Evolutionary conservation across 2,329 filamentous ascomycete genomes (phyloP).

Genomic region (Trichoderma semiorbis): DNA sequence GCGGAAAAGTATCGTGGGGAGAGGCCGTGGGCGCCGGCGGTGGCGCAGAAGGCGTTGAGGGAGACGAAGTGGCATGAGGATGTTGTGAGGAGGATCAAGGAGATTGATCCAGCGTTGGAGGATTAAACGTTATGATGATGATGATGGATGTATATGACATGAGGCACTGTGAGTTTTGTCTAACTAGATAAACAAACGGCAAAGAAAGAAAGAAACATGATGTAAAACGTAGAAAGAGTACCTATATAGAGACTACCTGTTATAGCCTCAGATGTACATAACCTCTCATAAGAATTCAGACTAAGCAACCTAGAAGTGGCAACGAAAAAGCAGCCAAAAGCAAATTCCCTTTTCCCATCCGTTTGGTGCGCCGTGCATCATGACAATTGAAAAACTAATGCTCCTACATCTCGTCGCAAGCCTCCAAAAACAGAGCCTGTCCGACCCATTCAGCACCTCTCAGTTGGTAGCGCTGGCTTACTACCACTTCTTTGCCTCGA

Average conservation of each 20-base stretch:
- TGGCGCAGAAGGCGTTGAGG: constrained; percentile 27
- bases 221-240: background rate
- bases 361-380: background rate
- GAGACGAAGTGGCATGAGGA: constrained; percentile 29
- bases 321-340: background rate
- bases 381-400: background rate
- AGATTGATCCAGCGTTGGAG: constrained; percentile 16
- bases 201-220: background rate
- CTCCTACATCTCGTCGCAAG: background rate
- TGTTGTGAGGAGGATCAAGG: constrained; percentile 25
- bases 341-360: background rate
- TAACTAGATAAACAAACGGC: background rate
- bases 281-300: background rate
- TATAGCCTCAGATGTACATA: background rate
- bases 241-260: background rate
- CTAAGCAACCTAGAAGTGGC: background rate
- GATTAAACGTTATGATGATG: background rate
- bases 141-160: background rate
- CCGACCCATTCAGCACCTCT: background rate
- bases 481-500: constrained; percentile 71
- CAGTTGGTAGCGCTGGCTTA: constrained; percentile 19
- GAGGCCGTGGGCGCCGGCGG: constrained; percentile 25
- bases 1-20: constrained; percentile 26
- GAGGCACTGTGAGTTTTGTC: background rate
- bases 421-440: background rate